Conservation (phyloP, 2,329 filamentous ascomycete genomes). For the Colletotrichum tropicicola region DNA sequence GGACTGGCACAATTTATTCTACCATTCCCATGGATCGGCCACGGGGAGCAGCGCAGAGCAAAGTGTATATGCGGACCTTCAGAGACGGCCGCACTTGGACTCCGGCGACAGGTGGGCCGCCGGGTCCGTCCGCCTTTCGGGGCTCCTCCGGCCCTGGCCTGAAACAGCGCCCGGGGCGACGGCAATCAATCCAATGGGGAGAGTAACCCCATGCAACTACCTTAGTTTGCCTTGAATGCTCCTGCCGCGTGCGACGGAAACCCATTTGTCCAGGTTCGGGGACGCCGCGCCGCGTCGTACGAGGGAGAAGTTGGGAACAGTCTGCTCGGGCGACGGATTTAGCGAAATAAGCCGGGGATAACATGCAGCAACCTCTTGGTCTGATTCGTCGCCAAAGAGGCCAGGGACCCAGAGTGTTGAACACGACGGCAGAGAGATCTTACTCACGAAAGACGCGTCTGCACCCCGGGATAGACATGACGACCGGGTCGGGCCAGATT, state of each 20-base stretch:
- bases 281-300: neutral
- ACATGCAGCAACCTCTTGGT: neutral
- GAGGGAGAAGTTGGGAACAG: neutral
- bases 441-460: too few relatives aligned
- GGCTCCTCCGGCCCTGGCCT: neutral
- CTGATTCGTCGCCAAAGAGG: neutral
- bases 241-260: neutral
- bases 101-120: neutral
- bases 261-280: neutral
- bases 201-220: neutral
- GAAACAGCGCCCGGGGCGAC: neutral
- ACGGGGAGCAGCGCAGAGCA: too few relatives aligned
- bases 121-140: neutral
- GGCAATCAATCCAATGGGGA: neutral
- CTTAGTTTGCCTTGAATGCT: neutral
- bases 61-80: neutral
- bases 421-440: too few relatives aligned
- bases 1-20: too few relatives aligned
- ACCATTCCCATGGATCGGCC: too few relatives aligned
- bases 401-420: too few relatives aligned
- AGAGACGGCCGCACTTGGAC: neutral
- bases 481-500: neutral
- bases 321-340: neutral
- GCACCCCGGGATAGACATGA: too few relatives aligned
- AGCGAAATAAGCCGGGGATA: slow-evolving; percentile 6